Evolutionary conservation across 768 basidiomycete species (phyloP), one percentile per base, ranked within the genome.

Genomic region (Lactarius indigo): DNA sequence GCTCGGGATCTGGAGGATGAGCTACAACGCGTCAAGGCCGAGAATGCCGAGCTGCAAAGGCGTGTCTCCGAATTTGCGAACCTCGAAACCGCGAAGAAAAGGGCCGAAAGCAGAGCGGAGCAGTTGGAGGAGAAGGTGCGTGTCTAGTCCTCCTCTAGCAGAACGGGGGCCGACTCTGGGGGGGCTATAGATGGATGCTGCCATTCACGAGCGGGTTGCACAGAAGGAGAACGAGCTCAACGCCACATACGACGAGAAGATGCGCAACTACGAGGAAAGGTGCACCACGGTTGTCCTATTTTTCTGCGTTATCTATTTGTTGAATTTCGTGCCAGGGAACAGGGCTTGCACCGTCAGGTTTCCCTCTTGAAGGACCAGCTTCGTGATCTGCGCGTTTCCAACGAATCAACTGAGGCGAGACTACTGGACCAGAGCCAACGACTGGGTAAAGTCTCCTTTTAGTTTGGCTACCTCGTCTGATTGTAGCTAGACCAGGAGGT

Each of bases 161-260:
- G n/a, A 59, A 28, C 47, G 33, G 28, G 18, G 15, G 6, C 59
- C 52, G 56, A 47, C n/a, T 18, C 5, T n/a, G 31, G n/a, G 39
- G 20, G 26, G 37, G n/a, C n/a, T 30, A 37, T 20, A 96, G 94
- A 98, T 98, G 97, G 96, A 98, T 28, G 89, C 90, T 55, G 80
- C 95, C 79, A 92, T 98, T 64, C 84, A 87, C 67, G 96, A 98
- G 71, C 90, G 89, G 73, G 90, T 98, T 39, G 79, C 81, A 3
- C 91, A 92, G 76, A 98, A 98, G 78, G 94, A 98, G 79, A 96
- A 96, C 64, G 97, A 98, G 78, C 81, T 98, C 23, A 92, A 96
- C 70, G 97, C 96, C 18, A 95, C 92, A 6, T 98, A 97, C 70
- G 97, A 99, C 72, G 97, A 99, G 78, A 89, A 89, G 71, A 82